Conservation (phyloP, 352 stramenopile species). For the Phytophthora ohioensis region DNA sequence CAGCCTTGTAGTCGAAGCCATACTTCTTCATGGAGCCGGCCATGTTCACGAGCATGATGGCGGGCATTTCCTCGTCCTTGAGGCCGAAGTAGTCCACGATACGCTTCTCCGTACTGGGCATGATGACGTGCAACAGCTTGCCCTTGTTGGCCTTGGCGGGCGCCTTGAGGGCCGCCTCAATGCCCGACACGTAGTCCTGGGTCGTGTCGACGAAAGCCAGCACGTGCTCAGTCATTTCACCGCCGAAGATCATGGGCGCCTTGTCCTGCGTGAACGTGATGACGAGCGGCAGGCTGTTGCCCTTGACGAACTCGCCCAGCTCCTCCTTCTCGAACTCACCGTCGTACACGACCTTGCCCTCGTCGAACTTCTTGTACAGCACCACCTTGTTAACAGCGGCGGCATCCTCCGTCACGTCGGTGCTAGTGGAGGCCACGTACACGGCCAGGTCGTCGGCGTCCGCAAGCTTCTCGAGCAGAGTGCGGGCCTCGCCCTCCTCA, state of each 20-base stretch:
- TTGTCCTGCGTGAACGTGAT: conserved; percentile 92
- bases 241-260: conserved; percentile 92
- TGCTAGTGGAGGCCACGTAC: conserved; percentile 79
- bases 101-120: conserved; percentile 88
- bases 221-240: conserved; percentile 88
- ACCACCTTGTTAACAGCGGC: conserved; percentile 70
- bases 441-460: conserved; percentile 78
- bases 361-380: conserved; percentile 91
- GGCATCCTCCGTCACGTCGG: conserved; percentile 66
- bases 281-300: conserved; percentile 89
- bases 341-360: conserved; percentile 82
- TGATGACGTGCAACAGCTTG: conserved; percentile 91
- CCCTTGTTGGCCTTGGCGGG: conserved; percentile 84
- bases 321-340: conserved; percentile 76
- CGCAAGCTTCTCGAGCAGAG: conserved; percentile 79
- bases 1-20: conserved; percentile 76
- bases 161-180: conserved; percentile 68
- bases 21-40: conserved; percentile 94
- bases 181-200: conserved; percentile 69
- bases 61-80: conserved; percentile 86
- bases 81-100: conserved; percentile 96
- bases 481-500: conserved; percentile 75
- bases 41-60: conserved; percentile 93
- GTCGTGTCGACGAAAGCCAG: conserved; percentile 86
- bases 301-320: conserved; percentile 75